phyloP scores from a whole-genome alignment of 345 rosid genomes.

The Ceriops decandra region DNA sequence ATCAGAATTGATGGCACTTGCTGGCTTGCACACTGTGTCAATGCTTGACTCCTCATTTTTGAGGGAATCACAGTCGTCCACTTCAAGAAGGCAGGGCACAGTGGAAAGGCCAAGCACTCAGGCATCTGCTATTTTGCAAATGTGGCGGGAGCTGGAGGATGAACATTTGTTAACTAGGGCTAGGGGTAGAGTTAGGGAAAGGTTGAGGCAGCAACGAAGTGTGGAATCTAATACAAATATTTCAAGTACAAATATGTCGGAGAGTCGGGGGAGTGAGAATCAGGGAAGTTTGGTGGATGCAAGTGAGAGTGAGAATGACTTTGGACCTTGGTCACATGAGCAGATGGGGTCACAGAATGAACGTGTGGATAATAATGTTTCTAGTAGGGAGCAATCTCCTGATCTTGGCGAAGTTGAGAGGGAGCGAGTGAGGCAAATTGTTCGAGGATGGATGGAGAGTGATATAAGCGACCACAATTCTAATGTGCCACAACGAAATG shows the following conservation, averaged over 20 bases:
- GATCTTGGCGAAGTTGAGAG: constrained; percentile 93
- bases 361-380: constrained; percentile 47
- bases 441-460: constrained; percentile 89
- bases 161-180: constrained; percentile 87
- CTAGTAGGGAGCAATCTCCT: constrained; percentile 91
- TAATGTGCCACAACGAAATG: constrained; percentile 53
- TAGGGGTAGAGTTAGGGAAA: constrained; percentile 71
- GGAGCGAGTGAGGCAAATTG: constrained; percentile 95
- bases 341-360: constrained; percentile 49
- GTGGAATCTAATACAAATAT: constrained; percentile 50
- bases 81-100: constrained; percentile 67
- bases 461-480: constrained; percentile 66
- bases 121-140: constrained; percentile 82
- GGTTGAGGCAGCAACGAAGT: constrained; percentile 70
- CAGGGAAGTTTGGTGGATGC: constrained; percentile 64
- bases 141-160: constrained; percentile 99
- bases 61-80: constrained; percentile 77
- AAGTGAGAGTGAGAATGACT: constrained; percentile 86
- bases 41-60: constrained; percentile 95
- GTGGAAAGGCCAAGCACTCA: constrained; percentile 81
- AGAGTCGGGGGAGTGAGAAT: constrained; percentile 61
- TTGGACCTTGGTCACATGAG: constrained; percentile 68
- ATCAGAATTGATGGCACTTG: constrained; percentile 93
- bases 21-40: constrained; percentile 91
- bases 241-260: constrained; percentile 46